These are phyloP conservation scores for Cardamine occulta DNA, from an alignment of 345 rosid species.

Conservation along the genomic window DNA sequence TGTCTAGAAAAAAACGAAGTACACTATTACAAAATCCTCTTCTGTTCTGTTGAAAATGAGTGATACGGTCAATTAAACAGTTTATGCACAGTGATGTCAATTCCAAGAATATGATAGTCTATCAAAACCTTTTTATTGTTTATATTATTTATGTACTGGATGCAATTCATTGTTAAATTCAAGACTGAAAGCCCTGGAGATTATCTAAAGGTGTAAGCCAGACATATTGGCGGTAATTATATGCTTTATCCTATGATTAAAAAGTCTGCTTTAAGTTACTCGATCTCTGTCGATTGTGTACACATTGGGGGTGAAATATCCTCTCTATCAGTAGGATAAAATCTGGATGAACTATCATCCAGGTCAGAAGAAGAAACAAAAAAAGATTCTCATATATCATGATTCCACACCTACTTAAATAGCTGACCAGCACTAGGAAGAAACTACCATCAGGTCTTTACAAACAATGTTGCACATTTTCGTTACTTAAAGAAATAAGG, in stretches of 20 bases:
- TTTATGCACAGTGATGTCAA: background rate
- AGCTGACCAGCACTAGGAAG: slow-evolving; percentile 14
- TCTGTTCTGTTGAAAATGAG: background rate
- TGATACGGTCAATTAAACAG: background rate
- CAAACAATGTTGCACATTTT: background rate
- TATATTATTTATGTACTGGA: background rate
- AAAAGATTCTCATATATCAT: background rate
- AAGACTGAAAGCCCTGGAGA: background rate
- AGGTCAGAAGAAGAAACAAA: background rate
- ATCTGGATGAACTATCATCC: slow-evolving; percentile 10
- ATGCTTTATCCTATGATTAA: background rate
- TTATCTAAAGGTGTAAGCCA: slow-evolving; percentile 3
- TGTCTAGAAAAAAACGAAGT: background rate
- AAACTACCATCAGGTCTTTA: slow-evolving; percentile 9
- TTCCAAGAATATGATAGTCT: background rate
- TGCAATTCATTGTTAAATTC: background rate
- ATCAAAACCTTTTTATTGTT: background rate
- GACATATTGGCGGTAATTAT: background rate
- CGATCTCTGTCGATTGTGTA: slow-evolving; percentile 1
- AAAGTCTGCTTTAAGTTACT: slow-evolving; percentile 4
- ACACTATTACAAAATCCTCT: background rate
- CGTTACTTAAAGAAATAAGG: slow-evolving; percentile 1
- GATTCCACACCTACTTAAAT: background rate
- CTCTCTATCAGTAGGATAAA: background rate
- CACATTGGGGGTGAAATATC: background rate